Evolutionary conservation across 805 yeast species (phyloP).

Genomic region (Candida piceae): DNA sequence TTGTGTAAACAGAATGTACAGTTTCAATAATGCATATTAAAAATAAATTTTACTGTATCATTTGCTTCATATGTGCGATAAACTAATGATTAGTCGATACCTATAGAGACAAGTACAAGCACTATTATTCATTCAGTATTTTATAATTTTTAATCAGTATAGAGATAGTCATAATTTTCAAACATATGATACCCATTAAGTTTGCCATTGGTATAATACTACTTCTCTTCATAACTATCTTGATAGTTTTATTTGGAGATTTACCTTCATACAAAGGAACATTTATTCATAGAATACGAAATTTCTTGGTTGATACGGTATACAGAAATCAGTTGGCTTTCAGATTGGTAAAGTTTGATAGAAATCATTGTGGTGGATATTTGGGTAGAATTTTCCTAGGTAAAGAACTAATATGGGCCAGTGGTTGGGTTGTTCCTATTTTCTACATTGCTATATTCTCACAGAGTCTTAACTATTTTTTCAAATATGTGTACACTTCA

Average conservation of each 20-base stretch:
- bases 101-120: no score
- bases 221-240: slow-evolving; percentile 11
- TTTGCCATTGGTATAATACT: neutral
- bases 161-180: no score
- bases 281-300: slow-evolving; percentile 21
- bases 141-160: no score
- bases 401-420: slow-evolving; percentile 8
- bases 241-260: slow-evolving; percentile 44
- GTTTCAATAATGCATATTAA: no score
- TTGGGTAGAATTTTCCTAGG: slow-evolving; percentile 10
- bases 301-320: slow-evolving; percentile 8
- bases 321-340: neutral
- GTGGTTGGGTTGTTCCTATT: slow-evolving; percentile 42
- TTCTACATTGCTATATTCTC: slow-evolving; percentile 36
- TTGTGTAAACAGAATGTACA: no score
- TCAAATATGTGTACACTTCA: slow-evolving; percentile 17
- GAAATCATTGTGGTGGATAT: slow-evolving; percentile 19
- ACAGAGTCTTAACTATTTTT: slow-evolving; percentile 22
- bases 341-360: slow-evolving; percentile 19
- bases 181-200: neutral
- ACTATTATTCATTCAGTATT: no score
- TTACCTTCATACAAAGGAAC: slow-evolving; percentile 38
- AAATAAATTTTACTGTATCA: no score
- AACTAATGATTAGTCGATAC: no score
- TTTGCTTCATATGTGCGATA: no score